Percentiles rank a stretch among this genome's conserved stretches.
Evolutionary conservation across 1,139 yeast species (phyloP).

Genomic region (Candida pseudoviswanathii): DNA sequence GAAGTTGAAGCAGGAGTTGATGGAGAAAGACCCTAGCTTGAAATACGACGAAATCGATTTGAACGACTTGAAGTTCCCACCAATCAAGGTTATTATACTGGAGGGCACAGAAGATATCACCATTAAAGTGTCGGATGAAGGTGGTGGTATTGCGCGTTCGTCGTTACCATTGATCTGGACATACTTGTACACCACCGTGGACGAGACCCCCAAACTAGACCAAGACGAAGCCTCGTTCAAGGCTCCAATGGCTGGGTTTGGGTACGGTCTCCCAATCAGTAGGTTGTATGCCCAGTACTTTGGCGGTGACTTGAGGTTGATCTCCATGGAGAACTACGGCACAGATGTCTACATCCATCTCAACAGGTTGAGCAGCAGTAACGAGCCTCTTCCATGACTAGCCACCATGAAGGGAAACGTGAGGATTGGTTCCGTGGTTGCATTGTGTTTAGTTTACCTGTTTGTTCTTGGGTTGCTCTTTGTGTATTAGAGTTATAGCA

Average conservation of each 20-base stretch:
- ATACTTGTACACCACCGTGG: slow-evolving; percentile 85
- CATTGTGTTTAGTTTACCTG: slow-evolving; percentile 5
- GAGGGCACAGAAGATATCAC: slow-evolving; percentile 92
- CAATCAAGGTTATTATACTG: slow-evolving; percentile 85
- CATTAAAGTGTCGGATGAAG: slow-evolving; percentile 90
- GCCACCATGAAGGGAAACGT: slow-evolving; percentile 12
- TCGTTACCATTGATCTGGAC: slow-evolving; percentile 91
- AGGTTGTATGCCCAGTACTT: slow-evolving; percentile 86
- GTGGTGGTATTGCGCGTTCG: slow-evolving; percentile 89
- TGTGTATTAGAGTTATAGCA: slow-evolving; percentile 1
- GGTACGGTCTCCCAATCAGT: slow-evolving; percentile 88
- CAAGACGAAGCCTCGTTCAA: slow-evolving; percentile 63
- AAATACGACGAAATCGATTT: slow-evolving; percentile 49
- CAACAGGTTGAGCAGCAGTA: slow-evolving; percentile 54
- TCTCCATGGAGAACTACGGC: slow-evolving; percentile 93
- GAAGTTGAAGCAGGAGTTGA: slow-evolving; percentile 37
- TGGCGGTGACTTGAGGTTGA: slow-evolving; percentile 86
- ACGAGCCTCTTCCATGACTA: slow-evolving; percentile 47
- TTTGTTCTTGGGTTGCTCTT: slow-evolving; percentile 4
- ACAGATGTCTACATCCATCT: slow-evolving; percentile 89
- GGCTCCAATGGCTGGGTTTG: slow-evolving; percentile 96
- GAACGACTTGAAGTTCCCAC: slow-evolving; percentile 74
- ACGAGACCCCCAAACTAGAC: slow-evolving; percentile 69
- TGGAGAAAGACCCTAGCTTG: slow-evolving; percentile 45
- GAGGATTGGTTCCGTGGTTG: slow-evolving; percentile 7